Conservation (phyloP, 768 basidiomycete genomes). For the Podaxis pistillaris region DNA sequence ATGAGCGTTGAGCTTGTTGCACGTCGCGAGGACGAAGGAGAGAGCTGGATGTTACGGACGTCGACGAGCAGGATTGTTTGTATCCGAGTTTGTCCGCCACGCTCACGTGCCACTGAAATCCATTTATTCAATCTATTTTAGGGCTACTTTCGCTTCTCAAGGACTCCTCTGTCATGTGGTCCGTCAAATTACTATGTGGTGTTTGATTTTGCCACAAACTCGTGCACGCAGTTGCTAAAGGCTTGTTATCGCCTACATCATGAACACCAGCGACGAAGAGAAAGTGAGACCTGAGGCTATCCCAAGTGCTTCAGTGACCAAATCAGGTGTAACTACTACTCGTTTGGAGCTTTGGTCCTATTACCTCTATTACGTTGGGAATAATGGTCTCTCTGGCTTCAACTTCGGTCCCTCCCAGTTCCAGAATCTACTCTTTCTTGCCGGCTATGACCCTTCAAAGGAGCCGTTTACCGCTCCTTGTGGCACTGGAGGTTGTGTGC, state of each 20-base stretch:
- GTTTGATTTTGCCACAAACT: not conserved
- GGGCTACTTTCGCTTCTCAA: not conserved
- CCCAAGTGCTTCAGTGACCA: not conserved
- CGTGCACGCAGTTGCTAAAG: not conserved
- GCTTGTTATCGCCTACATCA: not conserved
- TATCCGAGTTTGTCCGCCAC: slow-evolving; percentile 39
- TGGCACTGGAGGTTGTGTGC: slow-evolving; percentile 52
- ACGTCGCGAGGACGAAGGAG: not conserved
- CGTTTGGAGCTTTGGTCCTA: slow-evolving; percentile 56
- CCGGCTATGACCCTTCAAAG: slow-evolving; percentile 68
- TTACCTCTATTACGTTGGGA: slow-evolving; percentile 64
- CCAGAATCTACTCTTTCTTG: slow-evolving; percentile 69
- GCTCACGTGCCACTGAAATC: slow-evolving; percentile 20
- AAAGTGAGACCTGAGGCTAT: not conserved
- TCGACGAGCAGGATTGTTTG: slow-evolving; percentile 22
- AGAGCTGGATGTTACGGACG: slow-evolving; percentile 15
- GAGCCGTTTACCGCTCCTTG: slow-evolving; percentile 55
- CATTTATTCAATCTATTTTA: not conserved
- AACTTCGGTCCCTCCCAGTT: slow-evolving; percentile 76
- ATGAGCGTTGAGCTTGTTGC: slow-evolving; percentile 14
- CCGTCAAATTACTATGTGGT: not conserved
- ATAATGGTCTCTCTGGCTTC: slow-evolving; percentile 67
- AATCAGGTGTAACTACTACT: slow-evolving; percentile 32
- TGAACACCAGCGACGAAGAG: slow-evolving; percentile 1
- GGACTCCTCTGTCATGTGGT: not conserved